Evolutionary conservation across 805 yeast genomes (phyloP), one percentile per base, ranked within the genome.

Genomic region (Candida dajiaensis): DNA sequence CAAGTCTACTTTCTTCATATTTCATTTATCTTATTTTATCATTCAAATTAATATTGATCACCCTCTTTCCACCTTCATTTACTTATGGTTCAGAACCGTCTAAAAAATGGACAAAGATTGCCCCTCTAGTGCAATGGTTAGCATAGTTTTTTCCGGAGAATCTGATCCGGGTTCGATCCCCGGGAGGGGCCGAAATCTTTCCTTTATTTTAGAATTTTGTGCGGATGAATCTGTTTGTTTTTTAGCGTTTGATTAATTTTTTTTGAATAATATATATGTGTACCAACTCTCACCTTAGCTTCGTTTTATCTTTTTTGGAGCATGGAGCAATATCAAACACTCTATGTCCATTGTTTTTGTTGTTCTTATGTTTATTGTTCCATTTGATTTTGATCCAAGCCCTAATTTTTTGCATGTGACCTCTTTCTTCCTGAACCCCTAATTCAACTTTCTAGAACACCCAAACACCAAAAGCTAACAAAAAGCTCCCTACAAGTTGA

Each of bases 161-260:
- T 69, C 73, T 63, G 76, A 71, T 71, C 74, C 74, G 74, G 72
- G 76, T 71, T 71, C 76, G 76, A 71, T 62, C 71, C 76, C 72
- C 74, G 74, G 74, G 69, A 65, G 71, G 74, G 74, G 74, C 74
- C 66, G 22, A 46, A 29, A 38, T 50, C 49, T 53, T 50, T 42
- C 44, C 49, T 46, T 51, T 21, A 18, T 35, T 23, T 11, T 13
- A 16, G 26, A 20, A 19, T 19, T 36, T 33, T 33, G 36, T 33
- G 36, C 20, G 15, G 20, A 6, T 33, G 18, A 33, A 33, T n/a
- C 11, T n/a, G 18, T 33, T 18, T 33, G 36, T 33, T 33, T 33
- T 18, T 39, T 25, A 21, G 26, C 33, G 13, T 23, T 39, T 40
- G 31, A 12, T 13, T 28, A 13, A 13, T 28, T 28, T 28, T 28